A percentile compares a stretch with the other conserved stretches of the same genome.
These are phyloP conservation scores for Hypoxylon sp. DNA, from an alignment of 2,329 filamentous ascomycete genomes.

Conservation along the genomic window DNA sequence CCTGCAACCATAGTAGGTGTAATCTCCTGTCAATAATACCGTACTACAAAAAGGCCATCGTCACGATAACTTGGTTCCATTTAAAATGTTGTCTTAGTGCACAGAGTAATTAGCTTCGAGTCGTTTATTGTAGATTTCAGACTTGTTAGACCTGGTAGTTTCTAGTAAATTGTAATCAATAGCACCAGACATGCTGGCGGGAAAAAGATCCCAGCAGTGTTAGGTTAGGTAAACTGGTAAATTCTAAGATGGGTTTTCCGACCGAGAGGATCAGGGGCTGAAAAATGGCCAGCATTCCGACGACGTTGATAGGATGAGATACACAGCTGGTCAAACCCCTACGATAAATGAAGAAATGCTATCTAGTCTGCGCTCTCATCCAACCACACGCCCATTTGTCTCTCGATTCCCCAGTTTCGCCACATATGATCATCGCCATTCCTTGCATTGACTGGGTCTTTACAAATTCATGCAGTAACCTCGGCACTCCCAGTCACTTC, in stretches of 20 bases:
- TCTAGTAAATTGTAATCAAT: neutral
- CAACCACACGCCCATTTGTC: slow-evolving; percentile 21
- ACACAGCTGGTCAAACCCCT: slow-evolving; percentile 17
- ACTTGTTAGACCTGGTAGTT: slow-evolving; percentile 11
- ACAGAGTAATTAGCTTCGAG: neutral
- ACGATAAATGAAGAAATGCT: slow-evolving; percentile 29
- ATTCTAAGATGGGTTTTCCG: slow-evolving; percentile 8
- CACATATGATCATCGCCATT: slow-evolving; percentile 26
- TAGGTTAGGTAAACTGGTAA: too few relatives aligned
- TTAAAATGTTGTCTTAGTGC: slow-evolving; percentile 6
- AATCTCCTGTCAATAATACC: slow-evolving; percentile 1
- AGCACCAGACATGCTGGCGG: slow-evolving; percentile 20
- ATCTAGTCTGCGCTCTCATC: slow-evolving; percentile 12
- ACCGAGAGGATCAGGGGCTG: slow-evolving; percentile 23
- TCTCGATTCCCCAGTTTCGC: slow-evolving; percentile 27
- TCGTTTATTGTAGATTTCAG: slow-evolving; percentile 6
- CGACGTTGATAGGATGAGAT: slow-evolving; percentile 31
- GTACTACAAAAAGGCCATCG: neutral
- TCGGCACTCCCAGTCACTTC: slow-evolving; percentile 9
- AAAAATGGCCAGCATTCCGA: slow-evolving; percentile 8
- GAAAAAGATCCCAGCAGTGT: slow-evolving; percentile 3
- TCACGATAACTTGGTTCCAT: slow-evolving; percentile 17
- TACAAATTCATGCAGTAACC: slow-evolving; percentile 23
- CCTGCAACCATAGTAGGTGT: too few relatives aligned
- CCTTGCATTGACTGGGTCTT: slow-evolving; percentile 34